These are phyloP conservation scores for Phytophthora pinifolia DNA, from an alignment of 352 stramenopile genomes.

Conservation along the genomic window DNA sequence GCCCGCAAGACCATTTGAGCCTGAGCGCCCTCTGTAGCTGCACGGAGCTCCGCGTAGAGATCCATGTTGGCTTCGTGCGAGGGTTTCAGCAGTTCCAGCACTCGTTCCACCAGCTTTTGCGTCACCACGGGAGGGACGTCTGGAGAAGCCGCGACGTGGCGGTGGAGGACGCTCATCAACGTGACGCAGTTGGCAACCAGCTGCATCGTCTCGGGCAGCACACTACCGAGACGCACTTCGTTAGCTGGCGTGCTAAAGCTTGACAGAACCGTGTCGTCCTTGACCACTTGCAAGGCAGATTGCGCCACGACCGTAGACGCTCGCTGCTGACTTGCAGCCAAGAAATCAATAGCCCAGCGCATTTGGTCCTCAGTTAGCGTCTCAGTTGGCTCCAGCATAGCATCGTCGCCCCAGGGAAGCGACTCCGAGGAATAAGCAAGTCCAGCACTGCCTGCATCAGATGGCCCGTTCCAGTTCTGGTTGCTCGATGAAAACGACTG, in stretches of 20 bases:
- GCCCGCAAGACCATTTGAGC: slow-evolving; percentile 28
- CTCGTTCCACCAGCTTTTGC: slow-evolving; percentile 60
- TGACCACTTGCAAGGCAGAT: slow-evolving; percentile 15
- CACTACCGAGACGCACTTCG: slow-evolving; percentile 3
- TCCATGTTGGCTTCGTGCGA: slow-evolving; percentile 60
- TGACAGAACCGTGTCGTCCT: slow-evolving; percentile 18
- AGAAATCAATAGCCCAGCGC: slow-evolving; percentile 66
- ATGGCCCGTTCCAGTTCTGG: not conserved
- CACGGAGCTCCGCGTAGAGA: slow-evolving; percentile 55
- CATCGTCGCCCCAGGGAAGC: slow-evolving; percentile 4
- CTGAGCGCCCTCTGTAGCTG: slow-evolving; percentile 35
- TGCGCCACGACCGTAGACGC: slow-evolving; percentile 31
- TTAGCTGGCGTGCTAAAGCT: slow-evolving; percentile 5
- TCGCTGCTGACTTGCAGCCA: slow-evolving; percentile 46
- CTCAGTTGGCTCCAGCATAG: slow-evolving; percentile 14
- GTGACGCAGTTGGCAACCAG: slow-evolving; percentile 57
- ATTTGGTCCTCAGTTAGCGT: slow-evolving; percentile 53
- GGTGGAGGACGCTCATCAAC: slow-evolving; percentile 53
- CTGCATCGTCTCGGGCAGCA: slow-evolving; percentile 46
- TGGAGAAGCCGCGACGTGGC: slow-evolving; percentile 18
- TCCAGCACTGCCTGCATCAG: not conserved
- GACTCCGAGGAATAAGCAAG: slow-evolving; percentile 12
- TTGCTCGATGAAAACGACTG: slow-evolving; percentile 41
- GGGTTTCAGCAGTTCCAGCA: slow-evolving; percentile 63
- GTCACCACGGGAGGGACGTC: slow-evolving; percentile 49